Percentiles rank a stretch among this genome's conserved stretches.
Conservation (phyloP, 805 yeast genomes). For the Monosporozyma aquatica region DNA sequence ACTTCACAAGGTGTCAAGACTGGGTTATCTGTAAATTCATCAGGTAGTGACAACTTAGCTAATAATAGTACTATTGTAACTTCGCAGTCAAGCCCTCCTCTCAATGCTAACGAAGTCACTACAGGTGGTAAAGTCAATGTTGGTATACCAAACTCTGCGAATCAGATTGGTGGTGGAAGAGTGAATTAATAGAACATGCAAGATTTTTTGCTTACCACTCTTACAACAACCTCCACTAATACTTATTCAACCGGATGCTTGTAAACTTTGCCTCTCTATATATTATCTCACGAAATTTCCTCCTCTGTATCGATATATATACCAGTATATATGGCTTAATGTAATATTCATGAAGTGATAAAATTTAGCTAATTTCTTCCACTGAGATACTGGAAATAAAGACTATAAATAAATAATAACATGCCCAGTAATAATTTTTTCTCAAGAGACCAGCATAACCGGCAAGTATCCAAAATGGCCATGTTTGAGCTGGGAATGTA, state of each 20-base stretch:
- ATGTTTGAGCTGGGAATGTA: conserved; percentile 8
- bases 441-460: conserved; percentile 1
- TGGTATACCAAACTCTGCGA: conserved; percentile 17
- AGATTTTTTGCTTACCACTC: too few species aligned
- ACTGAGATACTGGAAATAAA: conserved; percentile 1
- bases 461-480: conserved; percentile 16
- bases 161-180: conserved; percentile 15
- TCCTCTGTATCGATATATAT: too few species aligned
- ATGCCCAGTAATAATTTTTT: conserved; percentile 10
- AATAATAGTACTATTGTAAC: too few species aligned
- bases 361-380: not conserved
- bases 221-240: too few species aligned
- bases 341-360: not conserved
- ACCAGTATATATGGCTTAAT: too few species aligned
- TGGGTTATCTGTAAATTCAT: conserved; percentile 1
- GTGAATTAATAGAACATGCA: conserved; percentile 10
- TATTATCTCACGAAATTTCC: too few species aligned
- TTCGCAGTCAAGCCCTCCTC: too few species aligned
- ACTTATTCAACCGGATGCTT: too few species aligned
- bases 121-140: conserved; percentile 21
- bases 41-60: too few species aligned
- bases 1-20: not conserved
- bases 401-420: conserved; percentile 12
- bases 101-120: too few species aligned
- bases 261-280: too few species aligned